phyloP scores from a whole-genome alignment of 345 rosid species.

The Anastatica hierochuntica region DNA sequence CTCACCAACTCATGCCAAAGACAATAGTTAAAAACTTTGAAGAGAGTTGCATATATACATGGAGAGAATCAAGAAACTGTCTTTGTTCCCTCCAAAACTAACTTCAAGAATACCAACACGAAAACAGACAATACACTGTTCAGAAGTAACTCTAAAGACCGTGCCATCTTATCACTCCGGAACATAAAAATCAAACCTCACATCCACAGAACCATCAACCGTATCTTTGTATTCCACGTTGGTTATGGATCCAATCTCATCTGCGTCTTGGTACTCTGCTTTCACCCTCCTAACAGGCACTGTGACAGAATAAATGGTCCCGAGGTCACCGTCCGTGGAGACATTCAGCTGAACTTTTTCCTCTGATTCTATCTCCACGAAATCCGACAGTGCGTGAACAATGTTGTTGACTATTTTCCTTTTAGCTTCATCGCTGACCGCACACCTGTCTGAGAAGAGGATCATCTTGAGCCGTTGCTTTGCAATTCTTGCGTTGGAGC shows the following conservation, averaged over 20 bases:
- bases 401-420: conserved; percentile 74
- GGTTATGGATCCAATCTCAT: conserved; percentile 53
- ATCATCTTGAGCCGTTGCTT: conserved; percentile 97
- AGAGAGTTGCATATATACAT: conserved; percentile 20
- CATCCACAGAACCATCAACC: conserved; percentile 77
- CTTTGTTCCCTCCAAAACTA: no score
- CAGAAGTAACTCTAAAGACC: conserved; percentile 12
- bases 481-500: conserved; percentile 89
- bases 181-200: conserved; percentile 75
- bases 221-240: conserved; percentile 72
- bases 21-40: not conserved
- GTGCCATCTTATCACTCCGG: conserved; percentile 37
- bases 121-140: conserved; percentile 12
- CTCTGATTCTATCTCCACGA: conserved; percentile 94
- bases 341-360: conserved; percentile 91
- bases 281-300: conserved; percentile 91
- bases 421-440: conserved; percentile 89
- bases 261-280: conserved; percentile 61
- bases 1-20: not conserved
- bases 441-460: conserved; percentile 93
- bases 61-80: conserved; percentile 16
- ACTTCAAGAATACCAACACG: no score
- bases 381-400: conserved; percentile 66
- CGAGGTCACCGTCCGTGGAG: conserved; percentile 71
- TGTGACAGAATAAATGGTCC: conserved; percentile 85